A percentile compares a stretch with the other conserved stretches of the same genome.
These are phyloP conservation scores for Russula brevipes DNA, from an alignment of 768 basidiomycete genomes.

Conservation along the genomic window DNA sequence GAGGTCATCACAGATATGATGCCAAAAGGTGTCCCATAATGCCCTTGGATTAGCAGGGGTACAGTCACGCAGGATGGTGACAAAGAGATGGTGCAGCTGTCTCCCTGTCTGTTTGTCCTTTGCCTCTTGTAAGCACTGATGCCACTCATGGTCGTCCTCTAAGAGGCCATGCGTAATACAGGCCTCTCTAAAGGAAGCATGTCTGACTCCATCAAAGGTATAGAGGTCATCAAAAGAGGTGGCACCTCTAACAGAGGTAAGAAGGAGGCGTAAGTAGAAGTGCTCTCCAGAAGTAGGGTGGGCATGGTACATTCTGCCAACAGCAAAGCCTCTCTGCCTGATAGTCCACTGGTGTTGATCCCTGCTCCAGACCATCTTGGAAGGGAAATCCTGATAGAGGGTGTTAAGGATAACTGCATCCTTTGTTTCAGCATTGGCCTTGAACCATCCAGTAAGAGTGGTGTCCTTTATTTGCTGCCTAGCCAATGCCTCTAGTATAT, in stretches of 20 bases:
- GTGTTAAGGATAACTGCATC: constrained; percentile 37
- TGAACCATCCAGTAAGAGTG: constrained; percentile 33
- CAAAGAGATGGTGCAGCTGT: constrained; percentile 37
- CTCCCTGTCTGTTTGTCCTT: constrained; percentile 30
- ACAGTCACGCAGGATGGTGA: constrained; percentile 34
- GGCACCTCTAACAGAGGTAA: neutral
- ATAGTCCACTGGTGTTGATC: constrained; percentile 31
- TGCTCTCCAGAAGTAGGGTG: neutral
- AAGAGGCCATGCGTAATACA: constrained; percentile 41
- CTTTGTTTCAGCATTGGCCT: constrained; percentile 17
- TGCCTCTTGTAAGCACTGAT: neutral
- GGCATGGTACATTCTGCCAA: neutral
- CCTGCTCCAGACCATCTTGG: constrained; percentile 26
- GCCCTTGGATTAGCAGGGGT: constrained; percentile 31
- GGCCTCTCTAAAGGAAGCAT: constrained; percentile 37
- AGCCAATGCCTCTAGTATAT: constrained; percentile 13
- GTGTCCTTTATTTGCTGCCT: constrained; percentile 27
- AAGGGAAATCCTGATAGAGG: constrained; percentile 30
- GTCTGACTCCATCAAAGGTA: constrained; percentile 27
- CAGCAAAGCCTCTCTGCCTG: constrained; percentile 27
- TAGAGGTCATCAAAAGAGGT: neutral
- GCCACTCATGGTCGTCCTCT: constrained; percentile 40
- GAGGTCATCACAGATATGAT: constrained; percentile 42
- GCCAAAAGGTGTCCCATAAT: constrained; percentile 38
- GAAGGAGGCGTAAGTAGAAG: neutral